These are phyloP conservation scores for Irpex lacteus DNA, from an alignment of 1,284 basidiomycete species.

Conservation along the genomic window DNA sequence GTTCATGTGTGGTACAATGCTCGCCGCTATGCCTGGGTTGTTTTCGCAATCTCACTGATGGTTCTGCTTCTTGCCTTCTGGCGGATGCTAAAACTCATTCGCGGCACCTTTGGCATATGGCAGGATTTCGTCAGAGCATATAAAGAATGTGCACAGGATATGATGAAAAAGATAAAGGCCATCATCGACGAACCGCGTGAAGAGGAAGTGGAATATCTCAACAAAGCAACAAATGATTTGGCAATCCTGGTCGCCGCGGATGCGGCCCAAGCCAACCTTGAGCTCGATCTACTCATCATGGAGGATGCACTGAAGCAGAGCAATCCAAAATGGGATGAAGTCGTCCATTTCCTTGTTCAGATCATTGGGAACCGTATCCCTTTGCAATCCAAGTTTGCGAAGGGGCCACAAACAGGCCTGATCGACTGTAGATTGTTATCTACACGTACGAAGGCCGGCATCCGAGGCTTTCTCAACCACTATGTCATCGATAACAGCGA, in stretches of 20 bases:
- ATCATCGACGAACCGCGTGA: no score
- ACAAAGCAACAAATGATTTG: not conserved
- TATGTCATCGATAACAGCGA: no score
- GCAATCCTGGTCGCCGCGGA: not conserved
- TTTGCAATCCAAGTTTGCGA: not conserved
- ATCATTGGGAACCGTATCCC: not conserved
- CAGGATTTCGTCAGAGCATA: no score
- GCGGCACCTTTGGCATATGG: no score
- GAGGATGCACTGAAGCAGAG: not conserved
- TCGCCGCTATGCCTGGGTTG: not conserved
- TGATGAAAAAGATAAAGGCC: no score
- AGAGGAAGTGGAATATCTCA: not conserved
- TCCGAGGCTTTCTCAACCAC: no score
- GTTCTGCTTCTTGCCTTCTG: no score
- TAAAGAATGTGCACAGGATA: no score
- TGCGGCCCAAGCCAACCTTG: not conserved
- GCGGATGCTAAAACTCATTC: no score
- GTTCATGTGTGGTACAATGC: not conserved
- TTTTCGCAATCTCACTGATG: not conserved
- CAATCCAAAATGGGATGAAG: not conserved
- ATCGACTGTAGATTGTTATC: no score
- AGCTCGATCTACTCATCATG: not conserved
- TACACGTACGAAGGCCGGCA: no score
- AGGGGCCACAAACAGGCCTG: not conserved
- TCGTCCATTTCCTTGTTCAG: not conserved